Evolutionary conservation across 2,329 filamentous ascomycete species (phyloP), one percentile per base, ranked within the genome.

Genomic region (Lachnum nothofagi): DNA sequence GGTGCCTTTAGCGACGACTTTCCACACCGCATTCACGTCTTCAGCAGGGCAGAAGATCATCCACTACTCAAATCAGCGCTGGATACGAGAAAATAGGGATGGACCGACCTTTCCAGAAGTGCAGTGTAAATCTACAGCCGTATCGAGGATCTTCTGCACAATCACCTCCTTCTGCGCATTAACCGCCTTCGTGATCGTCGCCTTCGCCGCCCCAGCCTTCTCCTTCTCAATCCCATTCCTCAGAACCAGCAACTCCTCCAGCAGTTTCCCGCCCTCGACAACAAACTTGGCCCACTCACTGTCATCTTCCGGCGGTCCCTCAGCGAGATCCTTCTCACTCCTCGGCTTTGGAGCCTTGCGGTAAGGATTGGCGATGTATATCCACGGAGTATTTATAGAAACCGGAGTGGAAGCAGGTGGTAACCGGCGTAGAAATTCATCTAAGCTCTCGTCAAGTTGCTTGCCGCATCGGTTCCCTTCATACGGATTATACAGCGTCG

Each of bases 291-390:
- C 38, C 51, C 48, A 54, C 10, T 61, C 39, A 19, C 42, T 51
- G 6, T 56, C 46, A 24, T 63, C 59, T 14, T 57, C 52, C 12
- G 49, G 49, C n/a, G 59, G 61, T 5, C 48, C 60, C 38, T 65
- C 61, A 5, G 42, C 34, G 3, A 33, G 19, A 22, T 42, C 33
- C n/a, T 34, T 44, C 25, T 51, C 16, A 22, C 51, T 39, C 6
- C 19, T 16, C 4, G 33, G 38, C 29, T 45, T 45, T 0, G 48
- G 49, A 14, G 44, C 52, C 31, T 59, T 59, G 5, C 52, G 49
- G 60, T 77, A 76, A 0, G 84, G 85, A 63, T 88, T 88, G 44
- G 75, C 77, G 35, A 86, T 78, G 70, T 78, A 89, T 41, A 95
- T 88, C 85, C 87, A 93, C 0, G 77, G 76, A 2, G 76, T 72